Base-by-base conservation (phyloP, 2,329 filamentous ascomycete species). In the Boeremia exigua region DNA sequence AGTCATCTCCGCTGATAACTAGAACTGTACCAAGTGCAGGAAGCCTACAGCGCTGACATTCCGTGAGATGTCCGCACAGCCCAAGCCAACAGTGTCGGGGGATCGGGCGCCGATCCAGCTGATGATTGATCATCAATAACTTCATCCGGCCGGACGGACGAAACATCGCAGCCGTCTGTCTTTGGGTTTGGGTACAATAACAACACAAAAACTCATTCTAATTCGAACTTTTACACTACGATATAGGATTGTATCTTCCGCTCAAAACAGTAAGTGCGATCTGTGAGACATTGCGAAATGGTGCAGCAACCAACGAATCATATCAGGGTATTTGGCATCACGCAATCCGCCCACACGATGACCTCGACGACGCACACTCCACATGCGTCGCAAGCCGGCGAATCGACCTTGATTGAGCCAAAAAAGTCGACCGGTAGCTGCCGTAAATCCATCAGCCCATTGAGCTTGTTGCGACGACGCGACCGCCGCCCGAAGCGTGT, bases 341-440 rank as follows among this genome's bases (percentile, higher is more conserved):
- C 67, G 68, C 65, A 67, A 70, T 69, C 30, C 27, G 15, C 50
- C 42, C 17, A 49, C 60, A 62, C 60, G 25, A 72, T 69, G 66
- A 67, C 58, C 54, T 52, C 59, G 40, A 54, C 46, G 36, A 45
- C 53, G 39, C 55, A 60, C 28, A 50, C 55, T 48, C 39, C 44
- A 17, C 48, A 57, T 47, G 43, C 44, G 27, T 48, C 38, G 28
- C 36, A 27, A 14, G 48, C 37, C 28, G 53, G 47, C 55, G 30
- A 48, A 37, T 51, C 36, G 45, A 56, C 37, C 6, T 30, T 37
- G 15, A 33, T 29, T 28, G 34, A 48, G 32, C 58, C 50, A 23
- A 44, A 62, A 36, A 48, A 39, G 8, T 48, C 55, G 6, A 51
- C 43, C 17, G 48, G 54, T 32, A 53, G 47, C 38, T 54, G 48